A percentile compares a stretch with the other conserved stretches of the same genome.
Evolutionary conservation across 2,329 filamentous ascomycete genomes (phyloP).

Genomic region (Dryadomyces quercus-mongolicae): DNA sequence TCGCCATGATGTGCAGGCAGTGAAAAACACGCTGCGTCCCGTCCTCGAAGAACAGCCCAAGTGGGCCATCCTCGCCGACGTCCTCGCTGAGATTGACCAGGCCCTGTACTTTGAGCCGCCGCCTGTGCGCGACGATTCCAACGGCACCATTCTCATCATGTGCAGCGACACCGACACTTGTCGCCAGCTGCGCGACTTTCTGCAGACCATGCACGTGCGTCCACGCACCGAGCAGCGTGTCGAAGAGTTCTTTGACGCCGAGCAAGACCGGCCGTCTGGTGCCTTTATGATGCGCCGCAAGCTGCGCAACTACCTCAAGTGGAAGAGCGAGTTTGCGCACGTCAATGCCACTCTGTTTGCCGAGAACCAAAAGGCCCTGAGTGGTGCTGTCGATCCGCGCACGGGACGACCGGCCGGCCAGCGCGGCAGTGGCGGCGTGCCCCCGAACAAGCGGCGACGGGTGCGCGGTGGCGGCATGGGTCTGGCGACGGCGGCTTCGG

Average conservation of each 20-base stretch:
- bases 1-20: constrained; percentile 36
- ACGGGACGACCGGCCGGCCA: constrained; percentile 29
- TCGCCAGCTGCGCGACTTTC: constrained; percentile 77
- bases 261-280: constrained; percentile 55
- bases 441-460: constrained; percentile 76
- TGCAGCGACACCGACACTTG: constrained; percentile 80
- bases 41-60: constrained; percentile 92
- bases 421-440: constrained; percentile 44
- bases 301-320: constrained; percentile 73
- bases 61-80: constrained; percentile 79
- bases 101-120: constrained; percentile 73
- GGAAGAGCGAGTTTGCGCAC: constrained; percentile 82
- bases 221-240: constrained; percentile 34
- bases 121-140: constrained; percentile 61
- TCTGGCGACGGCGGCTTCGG: constrained; percentile 22
- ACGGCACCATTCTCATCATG: constrained; percentile 91
- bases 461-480: constrained; percentile 54
- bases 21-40: constrained; percentile 48
- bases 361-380: constrained; percentile 68
- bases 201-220: constrained; percentile 78
- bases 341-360: constrained; percentile 69
- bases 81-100: constrained; percentile 78
- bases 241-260: constrained; percentile 34
- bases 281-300: constrained; percentile 84
- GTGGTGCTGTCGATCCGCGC: constrained; percentile 49